Base-by-base conservation (phyloP, 2,329 filamentous ascomycete genomes). In the Hymenoscyphus occultus region DNA sequence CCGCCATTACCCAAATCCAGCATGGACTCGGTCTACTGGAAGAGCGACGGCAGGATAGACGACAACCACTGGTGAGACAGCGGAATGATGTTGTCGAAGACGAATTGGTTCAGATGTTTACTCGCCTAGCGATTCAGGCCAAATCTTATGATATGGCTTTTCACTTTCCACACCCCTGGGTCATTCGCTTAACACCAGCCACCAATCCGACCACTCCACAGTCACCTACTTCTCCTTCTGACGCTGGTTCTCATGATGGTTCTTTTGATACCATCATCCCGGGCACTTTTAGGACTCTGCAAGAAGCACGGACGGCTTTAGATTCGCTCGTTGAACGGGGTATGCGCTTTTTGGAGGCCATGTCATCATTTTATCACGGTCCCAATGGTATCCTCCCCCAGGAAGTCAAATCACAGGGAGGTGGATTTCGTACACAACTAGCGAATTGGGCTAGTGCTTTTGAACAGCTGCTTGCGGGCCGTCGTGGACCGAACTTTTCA, bases 61-160 rank as follows among this genome's bases (percentile, higher is more conserved):
- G 5, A 72, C 74, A 64, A 75, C 78, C 14, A 9, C 56, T 71
- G 2, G 65, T 71, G 22, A 59, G 60, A 16, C 65, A 66, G 12
- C 63, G 65, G 32, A 68, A 71, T 5, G 72, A 73, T 56, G 57
- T 64, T 0, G 70, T 74, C 10, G 73, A 75, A 56, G 81, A 74
- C 85, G 86, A 88, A 71, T 78, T 89, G 32, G 79, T 85, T 5
- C 83, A 85, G 60, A 87, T 88, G 78, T 88, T 88, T 70, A 87
- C 83, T 1, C 81, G 86, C 4, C 78, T 88, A 1, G 85, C 85
- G 2, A 86, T 88, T 56, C 86, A 88, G 73, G 86, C 86, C 56
- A 89, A 88, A 72, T 87, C 85, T 0, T 89, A 89, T 72, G 86
- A 88, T 70, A 85, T 88, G 84, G 86, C 86, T 39, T 89, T 88